A percentile compares a stretch with the other conserved stretches of the same genome.
Evolutionary conservation across 2,329 filamentous ascomycete genomes (phyloP).

Genomic region (Setomelanomma holmii): DNA sequence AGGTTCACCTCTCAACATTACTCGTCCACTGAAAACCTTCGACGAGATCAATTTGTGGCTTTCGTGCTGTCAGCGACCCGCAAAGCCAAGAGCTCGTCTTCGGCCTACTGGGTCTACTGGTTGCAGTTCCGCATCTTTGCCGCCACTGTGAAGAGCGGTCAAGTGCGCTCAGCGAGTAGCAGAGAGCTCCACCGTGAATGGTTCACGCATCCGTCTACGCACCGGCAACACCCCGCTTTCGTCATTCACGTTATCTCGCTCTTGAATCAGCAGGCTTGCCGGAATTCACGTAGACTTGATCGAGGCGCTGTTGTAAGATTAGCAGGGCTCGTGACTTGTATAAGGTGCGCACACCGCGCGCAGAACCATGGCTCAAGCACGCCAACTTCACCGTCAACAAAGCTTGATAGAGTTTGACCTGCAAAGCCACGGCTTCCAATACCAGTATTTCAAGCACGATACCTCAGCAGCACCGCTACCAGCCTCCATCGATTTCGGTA

Average conservation of each 20-base stretch:
- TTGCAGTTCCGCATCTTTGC: constrained; percentile 17
- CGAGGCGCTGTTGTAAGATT: constrained; percentile 14
- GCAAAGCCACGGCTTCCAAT: constrained; percentile 3
- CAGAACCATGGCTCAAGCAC: constrained; percentile 22
- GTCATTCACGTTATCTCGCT: constrained; percentile 24
- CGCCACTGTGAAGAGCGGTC: constrained; percentile 34
- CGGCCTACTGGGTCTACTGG: no score
- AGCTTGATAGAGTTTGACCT: constrained; percentile 5
- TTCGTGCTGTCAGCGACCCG: no score
- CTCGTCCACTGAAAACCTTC: constrained; percentile 19
- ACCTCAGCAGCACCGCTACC: constrained; percentile 5
- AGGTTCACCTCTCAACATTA: constrained; percentile 15
- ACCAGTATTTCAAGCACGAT: constrained; percentile 6
- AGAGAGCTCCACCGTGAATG: constrained; percentile 23
- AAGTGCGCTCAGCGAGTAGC: constrained; percentile 27
- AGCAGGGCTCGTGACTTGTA: constrained; percentile 3
- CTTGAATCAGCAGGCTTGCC: constrained; percentile 5
- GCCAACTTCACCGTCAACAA: constrained; percentile 9
- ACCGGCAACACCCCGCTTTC: constrained; percentile 13
- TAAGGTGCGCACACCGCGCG: constrained; percentile 10
- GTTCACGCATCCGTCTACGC: constrained; percentile 20
- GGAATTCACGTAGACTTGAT: constrained; percentile 14
- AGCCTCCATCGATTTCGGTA: neutral
- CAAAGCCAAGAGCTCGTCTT: constrained; percentile 3
- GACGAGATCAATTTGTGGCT: constrained; percentile 8